Percentiles rank a stretch among this genome's conserved stretches.
These are phyloP conservation scores for Oehlia diaphana DNA, from an alignment of 192 early-diverging fungal species.

Conservation along the genomic window DNA sequence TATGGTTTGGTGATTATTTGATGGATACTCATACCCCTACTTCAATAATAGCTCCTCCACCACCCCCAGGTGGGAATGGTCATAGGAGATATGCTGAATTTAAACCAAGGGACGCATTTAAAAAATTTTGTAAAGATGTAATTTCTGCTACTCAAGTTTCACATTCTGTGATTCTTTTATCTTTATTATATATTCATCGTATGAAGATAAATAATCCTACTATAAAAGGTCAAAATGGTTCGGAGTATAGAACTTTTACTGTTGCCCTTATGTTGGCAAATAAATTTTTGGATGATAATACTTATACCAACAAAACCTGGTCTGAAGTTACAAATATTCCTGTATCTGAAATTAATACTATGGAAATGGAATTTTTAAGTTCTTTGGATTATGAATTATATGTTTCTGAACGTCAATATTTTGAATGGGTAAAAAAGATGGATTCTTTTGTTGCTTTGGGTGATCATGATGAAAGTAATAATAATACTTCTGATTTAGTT, in stretches of 20 bases:
- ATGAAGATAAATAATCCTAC: conserved; percentile 56
- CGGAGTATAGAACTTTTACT: conserved; percentile 81
- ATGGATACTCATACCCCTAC: not conserved
- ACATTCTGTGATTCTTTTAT: conserved; percentile 60
- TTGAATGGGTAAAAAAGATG: conserved; percentile 55
- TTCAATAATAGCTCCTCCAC: not conserved
- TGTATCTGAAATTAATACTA: conserved; percentile 76
- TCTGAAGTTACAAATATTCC: conserved; percentile 80
- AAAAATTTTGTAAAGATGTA: conserved; percentile 52
- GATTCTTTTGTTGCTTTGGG: not conserved
- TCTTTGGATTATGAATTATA: conserved; percentile 76
- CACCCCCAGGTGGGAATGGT: conserved; percentile 18
- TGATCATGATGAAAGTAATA: not conserved
- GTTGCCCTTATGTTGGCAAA: conserved; percentile 85
- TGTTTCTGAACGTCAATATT: conserved; percentile 68
- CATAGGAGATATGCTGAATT: conserved; percentile 4
- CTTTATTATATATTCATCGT: conserved; percentile 65
- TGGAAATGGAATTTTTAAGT: conserved; percentile 84
- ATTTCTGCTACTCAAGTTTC: conserved; percentile 62
- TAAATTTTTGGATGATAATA: conserved; percentile 88
- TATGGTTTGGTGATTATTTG: conserved; percentile 32
- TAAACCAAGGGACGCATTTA: conserved; percentile 36
- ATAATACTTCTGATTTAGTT: not conserved
- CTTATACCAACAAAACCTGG: conserved; percentile 89
- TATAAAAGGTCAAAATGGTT: conserved; percentile 64